Percentiles rank a stretch among this genome's conserved stretches.
Evolutionary conservation across 176 grass and related monocot genomes (phyloP).

Genomic region (Panicum miliaceum): DNA sequence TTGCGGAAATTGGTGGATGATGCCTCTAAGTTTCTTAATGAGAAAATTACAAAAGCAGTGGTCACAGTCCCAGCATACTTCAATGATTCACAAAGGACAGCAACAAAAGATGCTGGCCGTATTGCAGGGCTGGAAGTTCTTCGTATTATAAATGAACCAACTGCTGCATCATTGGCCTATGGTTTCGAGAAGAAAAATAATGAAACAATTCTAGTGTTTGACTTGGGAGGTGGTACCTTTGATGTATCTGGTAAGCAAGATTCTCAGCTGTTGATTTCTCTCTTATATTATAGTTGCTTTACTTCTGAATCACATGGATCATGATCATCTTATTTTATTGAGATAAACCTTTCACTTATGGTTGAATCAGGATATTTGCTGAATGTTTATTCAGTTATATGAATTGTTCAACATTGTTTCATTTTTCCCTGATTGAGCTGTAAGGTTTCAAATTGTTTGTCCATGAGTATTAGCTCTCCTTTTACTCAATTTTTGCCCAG

Average conservation of each 20-base stretch:
- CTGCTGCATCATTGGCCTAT: constrained; percentile 96
- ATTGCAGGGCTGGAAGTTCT: constrained; percentile 99
- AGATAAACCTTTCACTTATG: background rate
- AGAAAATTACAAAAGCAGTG: constrained; percentile 98
- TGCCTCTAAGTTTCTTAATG: constrained; percentile 97
- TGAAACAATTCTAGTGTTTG: constrained; percentile 96
- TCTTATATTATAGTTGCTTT: background rate
- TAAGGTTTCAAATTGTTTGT: background rate
- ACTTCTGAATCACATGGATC: background rate
- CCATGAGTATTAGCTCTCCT: background rate
- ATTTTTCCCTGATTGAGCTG: background rate
- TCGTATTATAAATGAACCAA: constrained; percentile 99
- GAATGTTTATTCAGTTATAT: background rate
- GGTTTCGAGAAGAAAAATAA: constrained; percentile 99
- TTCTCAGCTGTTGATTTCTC: constrained; percentile 5
- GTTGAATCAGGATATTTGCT: background rate
- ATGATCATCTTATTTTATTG: background rate
- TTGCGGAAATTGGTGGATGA: constrained; percentile 95
- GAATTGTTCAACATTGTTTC: background rate
- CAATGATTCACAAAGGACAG: constrained; percentile 97
- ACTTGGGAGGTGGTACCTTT: constrained; percentile 96
- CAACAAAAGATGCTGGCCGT: constrained; percentile 97
- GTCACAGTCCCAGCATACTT: constrained; percentile 98
- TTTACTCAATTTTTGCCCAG: background rate
- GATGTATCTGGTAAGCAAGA: constrained; percentile 88